Conservation (phyloP, 768 basidiomycete species). For the Rhizopogon vinicolor region DNA sequence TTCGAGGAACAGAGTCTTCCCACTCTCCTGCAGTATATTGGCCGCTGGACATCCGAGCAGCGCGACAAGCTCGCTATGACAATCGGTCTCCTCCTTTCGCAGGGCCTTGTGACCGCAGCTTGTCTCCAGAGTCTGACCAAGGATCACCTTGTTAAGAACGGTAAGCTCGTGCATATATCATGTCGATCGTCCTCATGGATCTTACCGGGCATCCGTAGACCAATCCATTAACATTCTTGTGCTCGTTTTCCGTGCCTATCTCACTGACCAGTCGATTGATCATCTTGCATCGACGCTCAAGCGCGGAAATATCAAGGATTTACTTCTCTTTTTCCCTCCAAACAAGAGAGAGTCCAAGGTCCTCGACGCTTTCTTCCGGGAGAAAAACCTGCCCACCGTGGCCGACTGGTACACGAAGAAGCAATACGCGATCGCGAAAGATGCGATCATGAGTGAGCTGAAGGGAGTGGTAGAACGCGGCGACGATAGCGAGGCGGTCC, state of each 20-base stretch:
- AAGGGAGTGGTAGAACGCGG: slow-evolving; percentile 67
- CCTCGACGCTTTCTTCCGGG: slow-evolving; percentile 86
- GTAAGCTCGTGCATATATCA: slow-evolving; percentile 33
- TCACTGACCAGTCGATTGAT: slow-evolving; percentile 83
- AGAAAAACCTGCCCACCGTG: slow-evolving; percentile 69
- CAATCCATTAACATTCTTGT: slow-evolving; percentile 75
- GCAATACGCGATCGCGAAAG: slow-evolving; percentile 79
- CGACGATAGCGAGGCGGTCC: slow-evolving; percentile 65
- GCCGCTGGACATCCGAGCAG: slow-evolving; percentile 75
- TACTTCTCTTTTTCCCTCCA: slow-evolving; percentile 82
- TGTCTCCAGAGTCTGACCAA: slow-evolving; percentile 83
- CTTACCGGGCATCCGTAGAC: slow-evolving; percentile 39
- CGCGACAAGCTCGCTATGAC: slow-evolving; percentile 82
- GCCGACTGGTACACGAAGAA: slow-evolving; percentile 95
- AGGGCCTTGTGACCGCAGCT: slow-evolving; percentile 73
- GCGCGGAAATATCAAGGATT: slow-evolving; percentile 80
- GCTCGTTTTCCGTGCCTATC: slow-evolving; percentile 75
- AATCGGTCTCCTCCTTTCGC: slow-evolving; percentile 77
- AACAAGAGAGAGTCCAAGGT: slow-evolving; percentile 71
- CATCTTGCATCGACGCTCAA: slow-evolving; percentile 80
- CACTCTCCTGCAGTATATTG: slow-evolving; percentile 80
- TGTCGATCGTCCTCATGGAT: background rate
- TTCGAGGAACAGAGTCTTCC: slow-evolving; percentile 85
- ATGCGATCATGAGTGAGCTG: slow-evolving; percentile 64
- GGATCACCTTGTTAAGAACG: slow-evolving; percentile 95